These are phyloP conservation scores for Suillus luteus DNA, from an alignment of 768 basidiomycete species.

Conservation along the genomic window DNA sequence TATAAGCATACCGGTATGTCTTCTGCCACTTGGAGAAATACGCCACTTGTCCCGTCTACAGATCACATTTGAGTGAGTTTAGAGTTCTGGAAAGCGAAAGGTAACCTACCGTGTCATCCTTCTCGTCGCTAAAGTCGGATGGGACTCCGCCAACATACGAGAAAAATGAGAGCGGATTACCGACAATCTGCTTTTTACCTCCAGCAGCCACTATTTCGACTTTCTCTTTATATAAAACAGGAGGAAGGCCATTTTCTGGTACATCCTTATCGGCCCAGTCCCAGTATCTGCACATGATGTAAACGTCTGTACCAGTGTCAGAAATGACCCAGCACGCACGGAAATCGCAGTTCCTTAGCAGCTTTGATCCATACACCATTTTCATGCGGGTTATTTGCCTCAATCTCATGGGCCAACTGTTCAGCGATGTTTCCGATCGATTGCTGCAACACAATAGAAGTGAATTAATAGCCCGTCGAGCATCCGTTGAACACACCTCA, in stretches of 20 bases:
- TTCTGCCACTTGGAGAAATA: conserved; percentile 24
- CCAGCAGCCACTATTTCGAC: conserved; percentile 15
- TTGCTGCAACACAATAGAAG: conserved; percentile 22
- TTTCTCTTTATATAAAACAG: conserved; percentile 21
- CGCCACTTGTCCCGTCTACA: conserved; percentile 17
- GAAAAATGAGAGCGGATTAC: conserved; percentile 25
- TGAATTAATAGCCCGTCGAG: not conserved
- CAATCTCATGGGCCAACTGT: conserved; percentile 28
- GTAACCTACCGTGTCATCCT: conserved; percentile 11
- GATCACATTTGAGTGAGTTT: not conserved
- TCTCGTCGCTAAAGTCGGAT: conserved; percentile 21
- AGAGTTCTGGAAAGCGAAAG: not conserved
- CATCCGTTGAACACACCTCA: conserved; percentile 19
- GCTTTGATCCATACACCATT: conserved; percentile 21
- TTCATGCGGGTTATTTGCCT: conserved; percentile 22
- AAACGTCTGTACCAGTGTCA: not conserved
- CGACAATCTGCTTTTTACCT: conserved; percentile 14
- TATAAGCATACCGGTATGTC: conserved; percentile 23
- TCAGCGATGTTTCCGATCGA: conserved; percentile 28
- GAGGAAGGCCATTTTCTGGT: conserved; percentile 22
- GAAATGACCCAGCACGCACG: conserved; percentile 19
- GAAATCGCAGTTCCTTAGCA: conserved; percentile 30
- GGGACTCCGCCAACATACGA: conserved; percentile 20
- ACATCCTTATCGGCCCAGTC: conserved; percentile 31
- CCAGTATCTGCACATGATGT: conserved; percentile 24